Evolutionary conservation across 2,329 filamentous ascomycete species (phyloP), one percentile per base, ranked within the genome.

Genomic region (Cladosporium sp.): DNA sequence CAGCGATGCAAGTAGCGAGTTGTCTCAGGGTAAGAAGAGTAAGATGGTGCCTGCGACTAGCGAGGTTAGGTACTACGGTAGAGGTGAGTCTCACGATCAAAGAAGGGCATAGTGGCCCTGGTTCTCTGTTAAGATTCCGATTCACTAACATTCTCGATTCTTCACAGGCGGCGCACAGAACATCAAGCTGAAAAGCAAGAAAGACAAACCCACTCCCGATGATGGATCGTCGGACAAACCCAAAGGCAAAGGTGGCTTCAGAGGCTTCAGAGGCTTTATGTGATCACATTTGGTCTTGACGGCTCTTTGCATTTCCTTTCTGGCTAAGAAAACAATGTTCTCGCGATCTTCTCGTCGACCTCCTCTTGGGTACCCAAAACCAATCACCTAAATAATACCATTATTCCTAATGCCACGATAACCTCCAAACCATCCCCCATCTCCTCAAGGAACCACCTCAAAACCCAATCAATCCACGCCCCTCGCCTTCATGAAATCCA

Each of bases 41-140:
- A 66, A 69, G 9, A 78, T 72, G 57, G 72, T 74, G 48, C 70
- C 69, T 38, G 62, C 71, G 9, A 72, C 72, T 48, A 73, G 72
- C 49, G 74, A 79, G 56, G 66, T 76, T 15, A 67, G 78, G 49
- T 68, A 78, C 18, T 78, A 76, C 59, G 78, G 78, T 42, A 68
- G 78, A 70, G 78, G 78, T 79, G 58, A 68, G 74, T 69, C 27
- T 12, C 6, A 7, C n/a, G 7, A 38, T 5, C n/a, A 33, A 9
- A 9, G 5, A 9, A 9, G 5, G 22, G 22, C 22, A 27, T 27
- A 27, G 22, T 5, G 9, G 9, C 22, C 5, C 5, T 27, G 22
- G 20, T 30, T 43, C 41, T 22, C 19, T 41, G 38, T n/a, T 22
- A 19, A 13, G 19, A 13, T 15, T 25, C 11, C 19, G 4, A 38